Evolutionary conservation across 2,329 filamentous ascomycete genomes (phyloP).

Genomic region (Trichoderma sp.): DNA sequence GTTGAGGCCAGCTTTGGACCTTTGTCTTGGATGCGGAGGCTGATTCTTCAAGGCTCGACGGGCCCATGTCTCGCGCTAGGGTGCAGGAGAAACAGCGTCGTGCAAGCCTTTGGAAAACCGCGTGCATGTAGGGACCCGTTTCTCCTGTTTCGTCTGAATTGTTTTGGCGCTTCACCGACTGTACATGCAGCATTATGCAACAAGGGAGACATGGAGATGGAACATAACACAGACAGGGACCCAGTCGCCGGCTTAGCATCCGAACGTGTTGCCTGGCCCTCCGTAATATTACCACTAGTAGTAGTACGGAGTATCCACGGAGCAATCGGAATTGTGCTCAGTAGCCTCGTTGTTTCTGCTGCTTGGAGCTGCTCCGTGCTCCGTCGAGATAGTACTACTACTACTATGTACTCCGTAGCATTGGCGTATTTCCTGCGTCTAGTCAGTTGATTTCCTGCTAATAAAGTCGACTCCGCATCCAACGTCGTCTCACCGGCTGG

Average conservation of each 20-base stretch:
- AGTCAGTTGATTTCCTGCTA: background rate
- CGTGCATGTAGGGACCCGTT: conserved; percentile 10
- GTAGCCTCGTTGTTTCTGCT: background rate
- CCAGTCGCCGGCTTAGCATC: conserved; percentile 7
- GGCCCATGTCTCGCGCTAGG: conserved; percentile 1
- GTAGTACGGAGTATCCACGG: too few species aligned
- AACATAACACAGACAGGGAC: conserved; percentile 1
- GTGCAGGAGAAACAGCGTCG: background rate
- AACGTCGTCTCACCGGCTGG: conserved; percentile 7
- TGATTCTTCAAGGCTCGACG: background rate
- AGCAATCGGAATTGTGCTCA: conserved; percentile 6
- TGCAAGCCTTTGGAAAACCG: background rate
- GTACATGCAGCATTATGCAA: conserved; percentile 1
- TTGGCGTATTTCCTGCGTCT: background rate
- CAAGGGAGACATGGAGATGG: conserved; percentile 14
- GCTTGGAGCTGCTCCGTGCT: background rate
- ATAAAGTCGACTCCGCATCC: background rate
- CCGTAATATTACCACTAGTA: background rate
- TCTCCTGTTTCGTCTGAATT: conserved; percentile 18
- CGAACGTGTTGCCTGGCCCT: conserved; percentile 9
- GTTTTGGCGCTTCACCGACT: conserved; percentile 3
- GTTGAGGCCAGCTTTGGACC: background rate
- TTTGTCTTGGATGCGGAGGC: background rate
- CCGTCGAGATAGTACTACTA: too few species aligned
- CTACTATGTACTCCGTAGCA: background rate